A percentile compares a stretch with the other conserved stretches of the same genome.
These are phyloP conservation scores for Neoascochyta sp. DNA, from an alignment of 2,329 filamentous ascomycete genomes.

Conservation along the genomic window DNA sequence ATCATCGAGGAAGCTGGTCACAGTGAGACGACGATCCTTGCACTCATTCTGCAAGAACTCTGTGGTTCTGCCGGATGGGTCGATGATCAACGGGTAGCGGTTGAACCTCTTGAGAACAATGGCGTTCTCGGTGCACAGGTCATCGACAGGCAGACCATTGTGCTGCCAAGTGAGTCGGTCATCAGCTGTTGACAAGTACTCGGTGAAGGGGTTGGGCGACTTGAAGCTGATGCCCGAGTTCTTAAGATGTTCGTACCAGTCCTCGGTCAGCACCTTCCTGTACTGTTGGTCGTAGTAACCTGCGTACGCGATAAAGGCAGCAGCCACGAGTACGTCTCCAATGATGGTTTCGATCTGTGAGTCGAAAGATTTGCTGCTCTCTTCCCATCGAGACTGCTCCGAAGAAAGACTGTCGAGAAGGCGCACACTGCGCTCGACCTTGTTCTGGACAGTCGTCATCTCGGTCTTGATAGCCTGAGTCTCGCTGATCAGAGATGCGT, in stretches of 20 bases:
- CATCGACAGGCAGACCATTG: conserved; percentile 88
- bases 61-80: conserved; percentile 89
- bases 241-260: conserved; percentile 91
- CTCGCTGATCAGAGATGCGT: conserved; percentile 92
- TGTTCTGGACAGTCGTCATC: conserved; percentile 95
- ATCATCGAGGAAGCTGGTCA: conserved; percentile 97
- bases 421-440: conserved; percentile 93
- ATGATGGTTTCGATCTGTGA: conserved; percentile 96
- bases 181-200: conserved; percentile 94
- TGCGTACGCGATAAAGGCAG: conserved; percentile 93
- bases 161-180: conserved; percentile 94
- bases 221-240: conserved; percentile 94
- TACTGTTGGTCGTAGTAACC: conserved; percentile 98
- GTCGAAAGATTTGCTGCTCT: conserved; percentile 96
- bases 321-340: conserved; percentile 92
- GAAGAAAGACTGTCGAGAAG: conserved; percentile 93
- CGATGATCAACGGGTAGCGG: conserved; percentile 95
- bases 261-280: conserved; percentile 94
- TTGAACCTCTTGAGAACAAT: conserved; percentile 98
- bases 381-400: conserved; percentile 90
- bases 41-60: conserved; percentile 95
- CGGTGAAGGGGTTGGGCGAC: conserved; percentile 86
- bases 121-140: conserved; percentile 97
- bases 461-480: conserved; percentile 96
- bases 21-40: conserved; percentile 87